Percentiles rank a stretch among this genome's conserved stretches.
Conservation (phyloP, 169 alveolate species). For the Cryptosporidium baileyi region DNA sequence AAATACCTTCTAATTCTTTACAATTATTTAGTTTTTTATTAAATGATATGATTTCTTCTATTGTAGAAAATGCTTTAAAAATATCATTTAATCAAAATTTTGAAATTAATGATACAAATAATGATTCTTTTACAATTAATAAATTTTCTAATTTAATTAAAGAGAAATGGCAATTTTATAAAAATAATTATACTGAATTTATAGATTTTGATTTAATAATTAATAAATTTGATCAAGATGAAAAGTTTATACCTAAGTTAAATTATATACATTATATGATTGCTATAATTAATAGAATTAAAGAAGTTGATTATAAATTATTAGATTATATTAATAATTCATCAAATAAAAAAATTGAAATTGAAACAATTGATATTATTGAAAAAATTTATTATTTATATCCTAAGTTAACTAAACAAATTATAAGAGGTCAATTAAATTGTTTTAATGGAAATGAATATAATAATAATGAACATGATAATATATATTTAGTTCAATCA, state of each 20-base stretch:
- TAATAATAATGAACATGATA: neutral
- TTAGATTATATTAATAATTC: neutral
- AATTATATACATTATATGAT: conserved; percentile 25
- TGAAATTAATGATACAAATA: neutral
- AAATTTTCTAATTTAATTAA: neutral
- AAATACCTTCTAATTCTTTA: conserved; percentile 49
- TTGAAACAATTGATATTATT: neutral
- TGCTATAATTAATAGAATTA: conserved; percentile 32
- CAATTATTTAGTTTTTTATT: conserved; percentile 57
- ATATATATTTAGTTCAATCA: neutral
- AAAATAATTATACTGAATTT: neutral
- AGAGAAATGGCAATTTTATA: neutral
- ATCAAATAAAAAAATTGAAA: neutral
- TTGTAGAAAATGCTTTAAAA: conserved; percentile 48
- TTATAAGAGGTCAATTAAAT: conserved; percentile 51
- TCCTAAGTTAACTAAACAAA: conserved; percentile 26
- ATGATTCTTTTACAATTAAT: neutral
- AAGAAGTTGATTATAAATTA: neutral
- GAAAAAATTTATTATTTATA: neutral
- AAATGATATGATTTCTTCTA: conserved; percentile 48
- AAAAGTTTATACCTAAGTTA: conserved; percentile 8
- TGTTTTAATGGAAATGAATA: neutral
- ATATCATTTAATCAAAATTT: neutral
- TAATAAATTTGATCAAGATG: neutral
- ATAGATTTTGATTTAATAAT: conserved; percentile 5